Evolutionary conservation across 1,139 yeast genomes (phyloP).

Genomic region (Lodderomyces orthopsilosis): DNA sequence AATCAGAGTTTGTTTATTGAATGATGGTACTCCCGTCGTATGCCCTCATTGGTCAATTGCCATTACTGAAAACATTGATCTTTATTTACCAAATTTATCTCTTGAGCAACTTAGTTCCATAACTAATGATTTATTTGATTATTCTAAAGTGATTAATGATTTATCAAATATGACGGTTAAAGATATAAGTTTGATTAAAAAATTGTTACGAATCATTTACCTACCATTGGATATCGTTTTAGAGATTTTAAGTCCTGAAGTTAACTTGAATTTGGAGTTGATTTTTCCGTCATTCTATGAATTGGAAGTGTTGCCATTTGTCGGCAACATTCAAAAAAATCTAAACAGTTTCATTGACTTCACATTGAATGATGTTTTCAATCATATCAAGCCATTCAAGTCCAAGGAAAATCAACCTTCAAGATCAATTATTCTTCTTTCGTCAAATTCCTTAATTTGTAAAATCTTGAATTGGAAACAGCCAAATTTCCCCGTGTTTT

Average conservation of each 20-base stretch:
- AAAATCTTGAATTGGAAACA: slow-evolving; percentile 96
- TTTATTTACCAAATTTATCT: slow-evolving; percentile 47
- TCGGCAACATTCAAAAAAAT: slow-evolving; percentile 44
- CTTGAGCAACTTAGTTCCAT: slow-evolving; percentile 41
- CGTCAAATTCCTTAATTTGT: slow-evolving; percentile 85
- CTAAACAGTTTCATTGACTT: slow-evolving; percentile 76
- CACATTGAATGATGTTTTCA: slow-evolving; percentile 68
- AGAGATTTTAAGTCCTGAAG: slow-evolving; percentile 49
- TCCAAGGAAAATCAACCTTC: slow-evolving; percentile 18
- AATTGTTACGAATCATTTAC: slow-evolving; percentile 42
- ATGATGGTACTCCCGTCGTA: slow-evolving; percentile 85
- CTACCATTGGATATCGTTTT: slow-evolving; percentile 66
- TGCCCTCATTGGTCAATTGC: slow-evolving; percentile 70
- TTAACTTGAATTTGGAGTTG: slow-evolving; percentile 75
- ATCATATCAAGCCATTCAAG: slow-evolving; percentile 57
- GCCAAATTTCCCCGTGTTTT: slow-evolving; percentile 94
- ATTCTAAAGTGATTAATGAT: slow-evolving; percentile 41
- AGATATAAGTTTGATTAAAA: slow-evolving; percentile 38
- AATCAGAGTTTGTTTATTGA: slow-evolving; percentile 65
- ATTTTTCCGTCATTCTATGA: slow-evolving; percentile 78
- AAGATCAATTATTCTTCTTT: slow-evolving; percentile 75
- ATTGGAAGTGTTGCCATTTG: slow-evolving; percentile 51
- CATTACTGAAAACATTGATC: slow-evolving; percentile 54
- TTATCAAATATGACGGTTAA: slow-evolving; percentile 36
- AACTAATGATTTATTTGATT: slow-evolving; percentile 43